Conservation (phyloP, 2,329 filamentous ascomycete genomes). For the Alternaria conjuncta region DNA sequence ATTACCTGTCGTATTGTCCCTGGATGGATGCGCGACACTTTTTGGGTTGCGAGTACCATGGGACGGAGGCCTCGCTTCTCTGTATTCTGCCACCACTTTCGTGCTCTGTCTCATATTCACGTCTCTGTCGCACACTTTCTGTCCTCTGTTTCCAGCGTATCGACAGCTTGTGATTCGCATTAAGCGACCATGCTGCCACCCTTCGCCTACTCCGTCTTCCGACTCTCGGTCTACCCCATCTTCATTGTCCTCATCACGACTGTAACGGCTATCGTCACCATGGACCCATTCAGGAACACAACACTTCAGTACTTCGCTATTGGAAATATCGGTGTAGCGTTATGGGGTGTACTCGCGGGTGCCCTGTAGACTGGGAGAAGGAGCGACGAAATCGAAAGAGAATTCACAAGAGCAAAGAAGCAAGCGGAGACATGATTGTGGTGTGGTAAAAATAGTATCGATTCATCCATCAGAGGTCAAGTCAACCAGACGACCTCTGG, state of each 20-base stretch:
- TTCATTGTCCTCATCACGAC: not conserved
- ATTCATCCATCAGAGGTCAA: not conserved
- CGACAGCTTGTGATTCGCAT: not conserved
- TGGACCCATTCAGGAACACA: not conserved
- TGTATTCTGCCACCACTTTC: not conserved
- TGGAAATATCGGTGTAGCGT: not conserved
- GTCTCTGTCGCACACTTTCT: not conserved
- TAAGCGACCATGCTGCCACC: not conserved
- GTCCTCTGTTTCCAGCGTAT: not conserved
- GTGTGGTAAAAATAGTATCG: not conserved
- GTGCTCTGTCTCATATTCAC: not conserved
- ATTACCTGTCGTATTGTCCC: not conserved
- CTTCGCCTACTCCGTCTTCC: not conserved
- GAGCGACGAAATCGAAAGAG: not conserved
- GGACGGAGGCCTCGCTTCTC: not conserved
- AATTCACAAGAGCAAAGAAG: not conserved
- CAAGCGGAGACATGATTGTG: not conserved
- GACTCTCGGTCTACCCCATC: not conserved
- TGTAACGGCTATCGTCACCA: not conserved
- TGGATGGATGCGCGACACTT: not conserved
- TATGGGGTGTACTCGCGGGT: not conserved
- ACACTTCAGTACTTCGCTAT: not conserved
- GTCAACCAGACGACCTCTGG: not conserved
- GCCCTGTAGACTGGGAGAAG: not conserved
- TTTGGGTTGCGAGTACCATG: not conserved